Percentiles rank a stretch among this genome's conserved stretches.
phyloP scores from a whole-genome alignment of 768 basidiomycete species.

The Dacryopinax spathularia region DNA sequence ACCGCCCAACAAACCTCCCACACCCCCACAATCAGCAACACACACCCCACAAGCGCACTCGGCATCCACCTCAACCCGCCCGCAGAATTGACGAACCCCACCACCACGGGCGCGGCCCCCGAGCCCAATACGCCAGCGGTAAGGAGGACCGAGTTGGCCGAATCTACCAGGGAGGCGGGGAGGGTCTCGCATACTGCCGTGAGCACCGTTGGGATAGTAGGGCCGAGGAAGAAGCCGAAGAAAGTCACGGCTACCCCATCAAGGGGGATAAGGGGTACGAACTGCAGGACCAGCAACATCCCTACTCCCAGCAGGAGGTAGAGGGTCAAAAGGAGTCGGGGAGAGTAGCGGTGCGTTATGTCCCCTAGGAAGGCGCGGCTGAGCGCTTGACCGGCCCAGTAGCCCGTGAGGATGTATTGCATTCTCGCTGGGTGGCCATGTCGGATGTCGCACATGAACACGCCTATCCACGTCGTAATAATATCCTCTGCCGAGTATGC shows the following conservation, averaged over 20 bases:
- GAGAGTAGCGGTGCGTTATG: background rate
- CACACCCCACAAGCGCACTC: background rate
- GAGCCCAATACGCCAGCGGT: background rate
- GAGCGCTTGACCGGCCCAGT: constrained; percentile 1
- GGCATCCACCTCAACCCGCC: background rate
- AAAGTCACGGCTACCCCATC: background rate
- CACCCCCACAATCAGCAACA: background rate
- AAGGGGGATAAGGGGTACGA: background rate
- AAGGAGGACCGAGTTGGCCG: background rate
- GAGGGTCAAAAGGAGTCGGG: background rate
- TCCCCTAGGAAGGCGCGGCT: background rate
- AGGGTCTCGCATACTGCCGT: background rate
- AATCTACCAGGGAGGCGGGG: background rate
- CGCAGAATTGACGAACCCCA: background rate
- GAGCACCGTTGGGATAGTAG: background rate
- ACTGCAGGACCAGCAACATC: background rate
- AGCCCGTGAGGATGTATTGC: constrained; percentile 1
- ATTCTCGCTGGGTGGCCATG: background rate
- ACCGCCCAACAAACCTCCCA: background rate
- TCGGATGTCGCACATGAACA: constrained; percentile 4
- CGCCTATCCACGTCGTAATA: background rate
- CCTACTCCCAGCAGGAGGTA: background rate
- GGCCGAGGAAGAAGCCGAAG: constrained; percentile 1
- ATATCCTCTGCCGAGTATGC: background rate
- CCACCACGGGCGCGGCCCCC: background rate